Evolutionary conservation across 2,329 filamentous ascomycete species (phyloP).

Genomic region (Grosmannia huntii): DNA sequence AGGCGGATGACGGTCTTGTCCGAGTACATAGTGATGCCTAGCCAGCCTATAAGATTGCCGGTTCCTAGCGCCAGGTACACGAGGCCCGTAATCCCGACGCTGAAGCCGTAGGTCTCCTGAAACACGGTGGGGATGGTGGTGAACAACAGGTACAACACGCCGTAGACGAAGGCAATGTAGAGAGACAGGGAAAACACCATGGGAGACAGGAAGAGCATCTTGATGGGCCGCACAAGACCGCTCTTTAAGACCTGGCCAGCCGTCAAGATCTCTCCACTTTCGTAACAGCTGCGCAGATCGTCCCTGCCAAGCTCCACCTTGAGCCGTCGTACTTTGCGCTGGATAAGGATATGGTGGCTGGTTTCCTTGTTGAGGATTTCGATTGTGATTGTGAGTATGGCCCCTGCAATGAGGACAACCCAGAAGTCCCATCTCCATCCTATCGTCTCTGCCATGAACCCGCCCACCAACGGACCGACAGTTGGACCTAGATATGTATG

Average conservation of each 20-base stretch:
- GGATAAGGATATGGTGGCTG: constrained; percentile 36
- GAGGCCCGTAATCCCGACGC: constrained; percentile 29
- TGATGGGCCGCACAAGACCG: constrained; percentile 37
- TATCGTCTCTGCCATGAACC: constrained; percentile 32
- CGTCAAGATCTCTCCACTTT: constrained; percentile 4
- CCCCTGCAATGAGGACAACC: constrained; percentile 35
- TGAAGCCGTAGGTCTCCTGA: constrained; percentile 31
- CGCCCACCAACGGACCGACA: constrained; percentile 33
- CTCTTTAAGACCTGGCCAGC: constrained; percentile 18
- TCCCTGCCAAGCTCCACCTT: constrained; percentile 30
- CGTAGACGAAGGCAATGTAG: constrained; percentile 38
- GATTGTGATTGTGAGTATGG: constrained; percentile 21
- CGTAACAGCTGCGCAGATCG: constrained; percentile 33
- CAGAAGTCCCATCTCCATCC: constrained; percentile 28
- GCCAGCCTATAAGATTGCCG: constrained; percentile 14
- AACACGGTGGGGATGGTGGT: constrained; percentile 38
- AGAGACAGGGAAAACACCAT: constrained; percentile 32
- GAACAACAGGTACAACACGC: constrained; percentile 38
- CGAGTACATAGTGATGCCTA: constrained; percentile 18
- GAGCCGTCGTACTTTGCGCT: constrained; percentile 32
- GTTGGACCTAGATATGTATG: constrained; percentile 22
- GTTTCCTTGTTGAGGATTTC: constrained; percentile 32
- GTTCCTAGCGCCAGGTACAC: constrained; percentile 33
- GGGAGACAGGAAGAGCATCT: constrained; percentile 36
- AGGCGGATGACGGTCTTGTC: constrained; percentile 25